phyloP scores from a whole-genome alignment of 2,329 filamentous ascomycete species.

The Trichophyton schoenleinii region DNA sequence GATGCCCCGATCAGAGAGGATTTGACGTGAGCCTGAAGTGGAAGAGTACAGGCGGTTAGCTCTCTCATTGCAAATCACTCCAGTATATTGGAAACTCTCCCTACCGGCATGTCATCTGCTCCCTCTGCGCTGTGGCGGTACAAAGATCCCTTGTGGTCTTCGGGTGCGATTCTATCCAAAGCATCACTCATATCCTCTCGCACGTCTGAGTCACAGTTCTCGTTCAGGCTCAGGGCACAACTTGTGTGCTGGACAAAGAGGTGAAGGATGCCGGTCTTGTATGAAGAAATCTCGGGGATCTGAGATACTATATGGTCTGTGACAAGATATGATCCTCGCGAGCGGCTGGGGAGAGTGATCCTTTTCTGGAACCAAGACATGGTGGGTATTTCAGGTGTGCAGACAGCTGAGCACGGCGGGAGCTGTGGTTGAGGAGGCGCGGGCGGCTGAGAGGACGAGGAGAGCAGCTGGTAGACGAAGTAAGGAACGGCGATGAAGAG shows the following conservation, averaged over 20 bases:
- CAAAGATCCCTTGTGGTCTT: conserved; percentile 60
- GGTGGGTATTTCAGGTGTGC: conserved; percentile 12
- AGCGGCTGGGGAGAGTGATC: conserved; percentile 62
- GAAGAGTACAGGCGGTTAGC: not conserved
- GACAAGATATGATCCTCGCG: conserved; percentile 78
- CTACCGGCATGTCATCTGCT: conserved; percentile 79
- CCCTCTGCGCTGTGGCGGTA: conserved; percentile 86
- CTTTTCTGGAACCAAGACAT: conserved; percentile 65
- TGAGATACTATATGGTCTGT: conserved; percentile 59
- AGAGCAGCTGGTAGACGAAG: conserved; percentile 6
- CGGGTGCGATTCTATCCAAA: conserved; percentile 76
- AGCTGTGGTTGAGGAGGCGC: conserved; percentile 26
- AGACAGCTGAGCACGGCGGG: conserved; percentile 7
- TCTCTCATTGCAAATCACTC: not conserved
- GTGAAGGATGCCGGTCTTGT: conserved; percentile 76
- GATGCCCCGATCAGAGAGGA: conserved; percentile 77
- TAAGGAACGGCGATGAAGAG: conserved; percentile 22
- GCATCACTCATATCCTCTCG: conserved; percentile 87
- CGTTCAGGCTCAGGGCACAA: conserved; percentile 81
- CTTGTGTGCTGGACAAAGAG: conserved; percentile 93
- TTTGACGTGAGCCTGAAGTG: conserved; percentile 74
- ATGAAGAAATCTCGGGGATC: conserved; percentile 67
- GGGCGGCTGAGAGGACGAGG: conserved; percentile 20
- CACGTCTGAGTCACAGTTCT: conserved; percentile 83
- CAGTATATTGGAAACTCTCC: conserved; percentile 13